Evolutionary conservation across 768 basidiomycete genomes (phyloP).

Genomic region (Amanita pallidorosea): DNA sequence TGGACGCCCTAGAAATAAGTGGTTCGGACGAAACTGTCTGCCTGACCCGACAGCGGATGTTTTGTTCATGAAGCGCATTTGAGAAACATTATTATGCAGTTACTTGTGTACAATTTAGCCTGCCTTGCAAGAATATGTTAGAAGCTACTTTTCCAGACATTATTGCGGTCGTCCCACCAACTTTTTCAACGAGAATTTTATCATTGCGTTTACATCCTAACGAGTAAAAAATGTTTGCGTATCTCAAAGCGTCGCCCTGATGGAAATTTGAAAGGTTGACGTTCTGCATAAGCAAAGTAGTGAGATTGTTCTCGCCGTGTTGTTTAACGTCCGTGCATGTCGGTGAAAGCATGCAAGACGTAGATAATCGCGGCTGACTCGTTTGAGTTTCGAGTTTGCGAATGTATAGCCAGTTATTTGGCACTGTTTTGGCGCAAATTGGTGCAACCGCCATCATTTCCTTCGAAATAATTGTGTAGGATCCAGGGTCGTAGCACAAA

Average conservation of each 20-base stretch:
- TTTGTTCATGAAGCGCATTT: slow-evolving; percentile 19
- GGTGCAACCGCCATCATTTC: neutral
- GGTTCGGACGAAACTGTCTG: slow-evolving; percentile 7
- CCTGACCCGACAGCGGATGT: slow-evolving; percentile 23
- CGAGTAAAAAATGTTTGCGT: slow-evolving; percentile 21
- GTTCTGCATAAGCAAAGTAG: slow-evolving; percentile 39
- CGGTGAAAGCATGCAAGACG: slow-evolving; percentile 32
- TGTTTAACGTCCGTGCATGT: slow-evolving; percentile 59
- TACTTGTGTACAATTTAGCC: no score
- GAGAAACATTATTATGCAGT: neutral
- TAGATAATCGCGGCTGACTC: slow-evolving; percentile 49
- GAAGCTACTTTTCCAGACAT: no score
- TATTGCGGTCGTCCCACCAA: no score
- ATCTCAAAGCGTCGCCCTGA: slow-evolving; percentile 41
- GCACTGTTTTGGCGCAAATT: neutral
- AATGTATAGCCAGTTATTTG: neutral
- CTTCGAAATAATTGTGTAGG: neutral
- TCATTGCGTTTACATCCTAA: no score
- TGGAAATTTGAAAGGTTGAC: slow-evolving; percentile 30
- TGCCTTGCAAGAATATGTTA: no score
- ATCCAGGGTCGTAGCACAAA: slow-evolving; percentile 14
- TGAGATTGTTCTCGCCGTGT: slow-evolving; percentile 40
- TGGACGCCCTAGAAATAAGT: slow-evolving; percentile 6
- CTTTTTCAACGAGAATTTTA: no score
- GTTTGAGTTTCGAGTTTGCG: no score